Conservation (phyloP, 768 basidiomycete species). For the Termitomyces sp. region DNA sequence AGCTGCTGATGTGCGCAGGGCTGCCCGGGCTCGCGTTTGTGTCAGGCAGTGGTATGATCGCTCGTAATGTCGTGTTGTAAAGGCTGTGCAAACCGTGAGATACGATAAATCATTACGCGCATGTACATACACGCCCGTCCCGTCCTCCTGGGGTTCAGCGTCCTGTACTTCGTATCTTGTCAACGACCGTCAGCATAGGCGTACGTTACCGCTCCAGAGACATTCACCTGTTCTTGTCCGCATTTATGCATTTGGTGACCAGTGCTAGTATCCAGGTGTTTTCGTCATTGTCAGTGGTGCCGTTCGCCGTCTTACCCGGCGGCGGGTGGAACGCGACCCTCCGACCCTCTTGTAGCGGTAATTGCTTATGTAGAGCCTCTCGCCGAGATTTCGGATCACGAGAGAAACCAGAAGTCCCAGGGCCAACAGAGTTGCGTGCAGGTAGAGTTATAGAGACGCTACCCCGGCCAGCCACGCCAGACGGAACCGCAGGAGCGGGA, state of each 20-base stretch:
- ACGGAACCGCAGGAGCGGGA: constrained; percentile 34
- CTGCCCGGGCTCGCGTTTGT: constrained; percentile 50
- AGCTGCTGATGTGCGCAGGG: constrained; percentile 61
- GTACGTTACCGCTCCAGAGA: background rate
- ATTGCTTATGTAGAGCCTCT: constrained; percentile 54
- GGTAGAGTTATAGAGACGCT: constrained; percentile 53
- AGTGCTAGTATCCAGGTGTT: constrained; percentile 79
- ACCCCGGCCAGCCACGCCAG: constrained; percentile 29
- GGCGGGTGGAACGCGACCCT: constrained; percentile 81
- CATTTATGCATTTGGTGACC: constrained; percentile 62
- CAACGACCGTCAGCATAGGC: background rate
- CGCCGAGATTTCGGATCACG: constrained; percentile 66
- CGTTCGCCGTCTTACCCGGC: constrained; percentile 42
- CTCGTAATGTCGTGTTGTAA: constrained; percentile 64
- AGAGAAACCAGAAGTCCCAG: constrained; percentile 43
- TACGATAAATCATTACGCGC: background rate
- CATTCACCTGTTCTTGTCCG: constrained; percentile 61
- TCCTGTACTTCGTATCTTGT: constrained; percentile 83
- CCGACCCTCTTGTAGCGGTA: constrained; percentile 66
- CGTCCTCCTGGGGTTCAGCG: constrained; percentile 77
- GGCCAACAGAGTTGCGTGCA: constrained; percentile 54
- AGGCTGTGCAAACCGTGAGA: constrained; percentile 30
- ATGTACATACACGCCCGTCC: constrained; percentile 51
- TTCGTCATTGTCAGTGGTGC: constrained; percentile 37
- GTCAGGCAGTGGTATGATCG: constrained; percentile 80